phyloP scores from a whole-genome alignment of 2,329 filamentous ascomycete genomes.

The Zymoseptoria ardabiliae region DNA sequence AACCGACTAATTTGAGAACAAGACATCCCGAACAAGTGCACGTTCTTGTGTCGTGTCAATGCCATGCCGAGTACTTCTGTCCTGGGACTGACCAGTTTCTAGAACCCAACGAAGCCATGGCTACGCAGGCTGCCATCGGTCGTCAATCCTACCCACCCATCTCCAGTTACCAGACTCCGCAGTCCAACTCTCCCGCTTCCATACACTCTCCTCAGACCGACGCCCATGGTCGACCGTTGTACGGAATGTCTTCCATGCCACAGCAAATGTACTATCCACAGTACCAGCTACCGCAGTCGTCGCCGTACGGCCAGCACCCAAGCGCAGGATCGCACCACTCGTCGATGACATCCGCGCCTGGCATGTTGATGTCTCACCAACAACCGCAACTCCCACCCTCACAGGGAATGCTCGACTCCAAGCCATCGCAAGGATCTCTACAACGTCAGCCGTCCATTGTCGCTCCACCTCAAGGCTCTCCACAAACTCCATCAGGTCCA shows the following conservation, averaged over 20 bases:
- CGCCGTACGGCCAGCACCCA: slow-evolving; percentile 51
- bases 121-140: slow-evolving; percentile 56
- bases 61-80: slow-evolving; percentile 18
- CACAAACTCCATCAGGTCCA: slow-evolving; percentile 27
- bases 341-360: slow-evolving; percentile 43
- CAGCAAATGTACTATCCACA: slow-evolving; percentile 73
- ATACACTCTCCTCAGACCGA: slow-evolving; percentile 90
- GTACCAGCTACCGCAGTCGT: slow-evolving; percentile 43
- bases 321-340: slow-evolving; percentile 43
- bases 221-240: slow-evolving; percentile 74
- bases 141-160: slow-evolving; percentile 73
- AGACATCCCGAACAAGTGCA: slow-evolving; percentile 14
- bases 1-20: slow-evolving; percentile 15
- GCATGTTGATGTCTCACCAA: slow-evolving; percentile 51
- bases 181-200: slow-evolving; percentile 89
- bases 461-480: slow-evolving; percentile 21
- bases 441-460: slow-evolving; percentile 21
- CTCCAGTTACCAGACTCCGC: slow-evolving; percentile 72
- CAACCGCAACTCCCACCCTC: slow-evolving; percentile 27
- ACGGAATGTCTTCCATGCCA: slow-evolving; percentile 76
- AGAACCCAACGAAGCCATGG: slow-evolving; percentile 68
- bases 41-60: slow-evolving; percentile 11
- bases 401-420: slow-evolving; percentile 22
- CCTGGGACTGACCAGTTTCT: slow-evolving; percentile 47
- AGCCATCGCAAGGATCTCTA: slow-evolving; percentile 20